These are phyloP conservation scores for Quercus mongolica DNA, from an alignment of 306 rosid genomes.

Conservation along the genomic window DNA sequence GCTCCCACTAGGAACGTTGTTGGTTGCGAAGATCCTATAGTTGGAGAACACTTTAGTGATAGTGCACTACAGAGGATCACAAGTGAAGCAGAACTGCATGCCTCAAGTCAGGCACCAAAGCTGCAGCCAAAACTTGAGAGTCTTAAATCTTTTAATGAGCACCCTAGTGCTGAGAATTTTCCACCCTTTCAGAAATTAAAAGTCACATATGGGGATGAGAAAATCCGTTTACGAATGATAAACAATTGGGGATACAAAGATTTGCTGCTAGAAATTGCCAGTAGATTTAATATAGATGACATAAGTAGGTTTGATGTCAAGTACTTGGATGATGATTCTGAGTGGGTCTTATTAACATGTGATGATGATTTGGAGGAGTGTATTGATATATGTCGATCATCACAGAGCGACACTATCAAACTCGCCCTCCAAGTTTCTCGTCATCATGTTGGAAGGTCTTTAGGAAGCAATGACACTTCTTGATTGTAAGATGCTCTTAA, in stretches of 20 bases:
- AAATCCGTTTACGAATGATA: slow-evolving; percentile 67
- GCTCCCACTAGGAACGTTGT: slow-evolving; percentile 21
- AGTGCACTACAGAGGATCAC: slow-evolving; percentile 55
- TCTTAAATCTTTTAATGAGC: slow-evolving; percentile 54
- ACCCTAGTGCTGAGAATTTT: slow-evolving; percentile 19
- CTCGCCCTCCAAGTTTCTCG: slow-evolving; percentile 59
- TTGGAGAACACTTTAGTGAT: slow-evolving; percentile 36
- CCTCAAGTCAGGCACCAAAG: slow-evolving; percentile 24
- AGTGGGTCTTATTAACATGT: slow-evolving; percentile 88
- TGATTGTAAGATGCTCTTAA: slow-evolving; percentile 18
- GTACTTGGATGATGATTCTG: slow-evolving; percentile 91
- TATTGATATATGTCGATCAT: slow-evolving; percentile 65
- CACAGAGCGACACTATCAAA: slow-evolving; percentile 55
- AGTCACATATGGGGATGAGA: slow-evolving; percentile 73
- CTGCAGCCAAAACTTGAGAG: slow-evolving; percentile 58
- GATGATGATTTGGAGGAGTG: slow-evolving; percentile 93
- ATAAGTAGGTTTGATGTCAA: slow-evolving; percentile 59
- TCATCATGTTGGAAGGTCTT: slow-evolving; percentile 22
- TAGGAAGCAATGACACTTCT: slow-evolving; percentile 26
- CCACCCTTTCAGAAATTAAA: slow-evolving; percentile 39
- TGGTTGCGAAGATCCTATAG: slow-evolving; percentile 34
- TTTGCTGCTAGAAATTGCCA: slow-evolving; percentile 59
- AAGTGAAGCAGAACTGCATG: slow-evolving; percentile 67
- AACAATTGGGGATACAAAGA: slow-evolving; percentile 43
- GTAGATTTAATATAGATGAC: slow-evolving; percentile 58